phyloP scores from a whole-genome alignment of 2,329 filamentous ascomycete genomes.

The Neospermospora avenae region DNA sequence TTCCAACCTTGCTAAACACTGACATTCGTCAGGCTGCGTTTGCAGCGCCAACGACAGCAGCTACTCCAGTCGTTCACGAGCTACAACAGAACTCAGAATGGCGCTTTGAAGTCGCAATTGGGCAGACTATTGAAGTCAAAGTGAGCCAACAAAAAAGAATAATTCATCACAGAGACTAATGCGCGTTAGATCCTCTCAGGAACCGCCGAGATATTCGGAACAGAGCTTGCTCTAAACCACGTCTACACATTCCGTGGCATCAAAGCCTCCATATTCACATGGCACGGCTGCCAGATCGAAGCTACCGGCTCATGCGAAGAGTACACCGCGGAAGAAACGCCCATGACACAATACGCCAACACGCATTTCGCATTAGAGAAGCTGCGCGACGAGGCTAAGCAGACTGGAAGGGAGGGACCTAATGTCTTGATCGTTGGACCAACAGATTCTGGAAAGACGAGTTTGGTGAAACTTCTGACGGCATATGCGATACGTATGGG shows the following conservation, averaged over 20 bases:
- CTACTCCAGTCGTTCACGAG: slow-evolving; percentile 44
- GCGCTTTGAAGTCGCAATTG: slow-evolving; percentile 69
- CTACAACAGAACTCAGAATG: slow-evolving; percentile 70
- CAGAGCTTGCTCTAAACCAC: slow-evolving; percentile 79
- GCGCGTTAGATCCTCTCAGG: slow-evolving; percentile 66
- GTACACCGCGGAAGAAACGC: slow-evolving; percentile 74
- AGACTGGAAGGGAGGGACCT: slow-evolving; percentile 58
- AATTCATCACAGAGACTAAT: slow-evolving; percentile 31
- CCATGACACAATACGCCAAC: slow-evolving; percentile 77
- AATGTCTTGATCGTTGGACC: slow-evolving; percentile 82
- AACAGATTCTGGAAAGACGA: slow-evolving; percentile 79
- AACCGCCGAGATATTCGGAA: slow-evolving; percentile 90
- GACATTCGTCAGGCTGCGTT: slow-evolving; percentile 24
- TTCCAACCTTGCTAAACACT: slow-evolving; percentile 6
- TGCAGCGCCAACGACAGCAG: slow-evolving; percentile 32
- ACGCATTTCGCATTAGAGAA: slow-evolving; percentile 82
- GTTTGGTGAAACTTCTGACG: slow-evolving; percentile 70
- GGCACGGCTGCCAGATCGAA: slow-evolving; percentile 85
- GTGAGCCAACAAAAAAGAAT: slow-evolving; percentile 36
- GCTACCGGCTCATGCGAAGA: slow-evolving; percentile 57
- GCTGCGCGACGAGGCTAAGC: slow-evolving; percentile 59
- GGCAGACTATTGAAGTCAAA: slow-evolving; percentile 49
- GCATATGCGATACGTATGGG: slow-evolving; percentile 75
- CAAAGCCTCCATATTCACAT: slow-evolving; percentile 88
- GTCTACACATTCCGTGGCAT: slow-evolving; percentile 77